Base-by-base conservation (phyloP, 2,329 filamentous ascomycete species). In the Knoxdaviesia capensis region DNA sequence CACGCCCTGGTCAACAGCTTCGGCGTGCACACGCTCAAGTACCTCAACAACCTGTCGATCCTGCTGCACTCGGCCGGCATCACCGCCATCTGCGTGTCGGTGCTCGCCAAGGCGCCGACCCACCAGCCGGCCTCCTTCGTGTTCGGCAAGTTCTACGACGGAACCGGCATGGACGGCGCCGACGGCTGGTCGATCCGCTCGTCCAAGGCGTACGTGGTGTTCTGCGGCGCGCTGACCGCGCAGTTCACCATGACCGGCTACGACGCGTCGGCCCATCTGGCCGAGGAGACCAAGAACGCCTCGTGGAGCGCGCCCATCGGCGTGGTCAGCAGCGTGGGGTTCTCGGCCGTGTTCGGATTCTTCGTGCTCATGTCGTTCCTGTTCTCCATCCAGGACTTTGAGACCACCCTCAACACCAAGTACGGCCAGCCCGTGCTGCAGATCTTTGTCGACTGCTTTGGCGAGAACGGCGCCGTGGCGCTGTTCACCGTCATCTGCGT, bases 361-460 rank as follows among this genome's bases (percentile, higher is more conserved):
- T 72, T 73, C 48, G 64, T 73, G n/a, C 53, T 75, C 33, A 55
- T 74, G 39, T 62, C 66, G 38, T 64, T 73, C 41, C 54, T 74
- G 6, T 75, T 75, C 53, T 69, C 64, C 4, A 69, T 75, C 48
- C 71, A 75, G 51, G 63, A 74, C 52, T 69, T 74, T 44, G 58
- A 65, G 5, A 41, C 46, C 5, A 70, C 66, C 0, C 46, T 74
- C n/a, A 48, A 49, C 31, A 63, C 60, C 38, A 40, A 47, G 1
- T 68, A 67, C 46, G 59, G 52, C 2, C 69, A 74, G 50, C 71
- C 71, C 0, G 66, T 75, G 5, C 55, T 74, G 4, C 69, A 74
- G 53, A 74, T 75, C 35, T 58, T 75, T 20, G 59, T 74, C 9
- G 70, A 74, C 48, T 53, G 71, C 3, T 69, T 70, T 44, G 69